Evolutionary conservation across 768 basidiomycete species (phyloP).

Genomic region (Podaxis sp.): DNA sequence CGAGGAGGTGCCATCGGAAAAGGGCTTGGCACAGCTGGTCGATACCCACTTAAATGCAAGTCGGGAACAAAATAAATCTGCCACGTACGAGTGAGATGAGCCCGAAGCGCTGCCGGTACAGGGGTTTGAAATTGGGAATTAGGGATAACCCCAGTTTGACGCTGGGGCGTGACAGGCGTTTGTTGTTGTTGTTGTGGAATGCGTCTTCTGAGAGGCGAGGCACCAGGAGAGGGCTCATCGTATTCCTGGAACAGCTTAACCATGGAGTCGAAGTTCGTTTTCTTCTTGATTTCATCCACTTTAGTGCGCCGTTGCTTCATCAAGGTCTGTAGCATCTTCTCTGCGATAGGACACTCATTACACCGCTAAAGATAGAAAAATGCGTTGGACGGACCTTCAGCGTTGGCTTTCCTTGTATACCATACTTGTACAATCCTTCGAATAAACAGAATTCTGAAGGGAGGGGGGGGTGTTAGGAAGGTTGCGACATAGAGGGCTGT

Average conservation of each 20-base stretch:
- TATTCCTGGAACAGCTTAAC: constrained; percentile 88
- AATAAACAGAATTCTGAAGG: constrained; percentile 60
- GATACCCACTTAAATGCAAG: constrained; percentile 10
- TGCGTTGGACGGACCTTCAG: constrained; percentile 59
- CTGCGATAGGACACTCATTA: constrained; percentile 36
- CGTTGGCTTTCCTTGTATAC: constrained; percentile 77
- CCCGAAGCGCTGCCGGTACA: constrained; percentile 21
- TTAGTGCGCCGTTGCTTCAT: constrained; percentile 79
- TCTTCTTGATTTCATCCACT: constrained; percentile 96
- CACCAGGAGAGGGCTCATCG: constrained; percentile 53
- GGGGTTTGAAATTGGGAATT: constrained; percentile 24
- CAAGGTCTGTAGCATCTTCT: constrained; percentile 72
- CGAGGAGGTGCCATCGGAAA: constrained; percentile 46
- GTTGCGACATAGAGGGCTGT: constrained; percentile 15
- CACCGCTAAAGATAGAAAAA: not conserved
- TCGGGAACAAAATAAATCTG: not conserved
- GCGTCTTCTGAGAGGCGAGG: constrained; percentile 43
- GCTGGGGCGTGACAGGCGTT: constrained; percentile 32
- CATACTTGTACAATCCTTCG: constrained; percentile 81
- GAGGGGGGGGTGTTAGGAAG: not conserved
- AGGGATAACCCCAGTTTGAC: constrained; percentile 22
- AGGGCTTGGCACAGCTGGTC: constrained; percentile 26
- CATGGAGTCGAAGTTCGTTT: constrained; percentile 93
- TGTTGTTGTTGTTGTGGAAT: constrained; percentile 25
- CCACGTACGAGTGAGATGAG: constrained; percentile 27